Conservation (phyloP, 495 filamentous ascomycete species). For the Saxispiralis lemnorum region DNA sequence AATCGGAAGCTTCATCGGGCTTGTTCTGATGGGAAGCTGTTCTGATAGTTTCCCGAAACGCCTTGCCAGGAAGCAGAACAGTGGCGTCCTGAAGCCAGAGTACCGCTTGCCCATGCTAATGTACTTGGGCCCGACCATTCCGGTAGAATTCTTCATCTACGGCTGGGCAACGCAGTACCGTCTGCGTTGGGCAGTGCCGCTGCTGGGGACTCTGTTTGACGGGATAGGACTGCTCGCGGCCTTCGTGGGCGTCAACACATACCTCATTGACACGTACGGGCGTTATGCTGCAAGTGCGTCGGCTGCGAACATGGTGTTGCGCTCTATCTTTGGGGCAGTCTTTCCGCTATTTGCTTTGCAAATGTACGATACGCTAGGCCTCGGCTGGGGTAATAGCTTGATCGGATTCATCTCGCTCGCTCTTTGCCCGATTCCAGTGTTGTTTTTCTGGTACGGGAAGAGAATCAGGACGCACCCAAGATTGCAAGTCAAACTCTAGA, state of each 20-base stretch:
- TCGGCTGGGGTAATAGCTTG: conserved; percentile 26
- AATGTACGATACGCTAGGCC: conserved; percentile 22
- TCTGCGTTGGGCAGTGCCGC: conserved; percentile 24
- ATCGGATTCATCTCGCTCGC: conserved; percentile 21
- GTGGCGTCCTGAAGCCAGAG: conserved; percentile 22
- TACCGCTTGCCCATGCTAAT: conserved; percentile 23
- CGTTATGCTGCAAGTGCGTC: conserved; percentile 24
- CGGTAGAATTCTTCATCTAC: conserved; percentile 25
- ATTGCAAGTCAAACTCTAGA: conserved; percentile 21
- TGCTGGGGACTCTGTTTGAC: conserved; percentile 22
- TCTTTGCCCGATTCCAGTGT: conserved; percentile 19
- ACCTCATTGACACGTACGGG: conserved; percentile 23
- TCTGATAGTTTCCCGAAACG: conserved; percentile 21
- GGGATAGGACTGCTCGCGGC: conserved; percentile 21
- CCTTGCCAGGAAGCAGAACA: conserved; percentile 14
- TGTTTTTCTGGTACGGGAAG: conserved; percentile 23
- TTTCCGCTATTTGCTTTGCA: conserved; percentile 21
- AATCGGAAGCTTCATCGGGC: conserved; percentile 22
- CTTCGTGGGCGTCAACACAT: conserved; percentile 26
- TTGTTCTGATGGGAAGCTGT: conserved; percentile 16
- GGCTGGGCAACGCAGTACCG: conserved; percentile 21
- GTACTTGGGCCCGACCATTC: conserved; percentile 19
- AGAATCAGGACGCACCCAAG: conserved; percentile 22
- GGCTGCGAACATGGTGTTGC: conserved; percentile 24
- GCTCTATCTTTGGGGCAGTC: conserved; percentile 21